Base-by-base conservation (phyloP, 495 filamentous ascomycete species). In the Friedmanniomyces endolithicus region DNA sequence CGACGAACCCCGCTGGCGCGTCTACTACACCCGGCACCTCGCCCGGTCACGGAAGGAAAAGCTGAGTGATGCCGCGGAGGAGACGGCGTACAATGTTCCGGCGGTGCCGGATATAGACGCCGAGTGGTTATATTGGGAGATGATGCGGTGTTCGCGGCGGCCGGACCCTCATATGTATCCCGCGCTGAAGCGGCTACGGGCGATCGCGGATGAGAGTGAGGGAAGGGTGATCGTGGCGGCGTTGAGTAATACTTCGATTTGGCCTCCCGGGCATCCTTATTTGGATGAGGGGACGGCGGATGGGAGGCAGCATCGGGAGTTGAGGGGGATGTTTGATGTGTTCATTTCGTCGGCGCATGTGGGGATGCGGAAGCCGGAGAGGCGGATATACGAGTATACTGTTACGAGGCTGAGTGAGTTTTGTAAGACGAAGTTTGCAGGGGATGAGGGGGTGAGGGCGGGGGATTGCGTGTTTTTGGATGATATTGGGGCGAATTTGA, bases 401-500 rank as follows among this genome's bases (percentile, higher is more conserved):
- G 58, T 95, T 48, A 64, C 74, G 46, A 72, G 78, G 64, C 73
- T 88, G 59, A 69, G 84, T 62, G 72, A 74, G 57, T 75, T 76
- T 55, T 78, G 80, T n/a, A 72, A 70, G 67, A 68, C 69, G 50
- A 73, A 66, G 56, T 78, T 77, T 68, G 65, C n/a, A n/a, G n/a
- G 62, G 6, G 63, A 74, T 11, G 39, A 53, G n/a, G 48, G 63
- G 11, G 69, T 89, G 0, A 69, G 69, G 56, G 70, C 85, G 0
- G 74, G 72, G 11, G 86, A 96, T 50, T 71, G 95, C 45, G 72
- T 94, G 17, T 97, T 98, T 68, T 67, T 96, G 48, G 92, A 98
- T 73, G 92, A 98, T 69, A 97, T 98, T 64, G 92, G 92, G 0
- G 80, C 86, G 72, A 98, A 98, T 67, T 67, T 96, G 61, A 90